phyloP scores from a whole-genome alignment of 371 early-diverging fungal species.

The Umbelopsis sp. region DNA sequence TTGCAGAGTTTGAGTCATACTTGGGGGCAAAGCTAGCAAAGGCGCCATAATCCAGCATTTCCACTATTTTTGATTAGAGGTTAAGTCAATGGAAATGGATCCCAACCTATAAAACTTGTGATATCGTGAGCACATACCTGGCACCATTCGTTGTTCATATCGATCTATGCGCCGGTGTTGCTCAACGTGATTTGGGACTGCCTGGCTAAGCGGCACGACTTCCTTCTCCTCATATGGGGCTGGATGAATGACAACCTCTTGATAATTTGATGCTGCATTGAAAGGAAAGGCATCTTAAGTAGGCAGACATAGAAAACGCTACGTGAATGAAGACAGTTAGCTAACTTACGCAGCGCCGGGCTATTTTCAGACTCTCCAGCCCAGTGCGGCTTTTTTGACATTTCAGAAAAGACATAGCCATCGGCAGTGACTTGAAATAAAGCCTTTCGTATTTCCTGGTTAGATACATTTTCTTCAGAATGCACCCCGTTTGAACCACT shows the following conservation, averaged over 20 bases:
- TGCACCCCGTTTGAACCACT: background rate
- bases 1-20: slow-evolving; percentile 49
- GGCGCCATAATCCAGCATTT: slow-evolving; percentile 56
- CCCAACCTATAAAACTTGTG: background rate
- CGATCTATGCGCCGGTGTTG: background rate
- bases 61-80: slow-evolving; percentile 28
- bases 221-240: slow-evolving; percentile 24
- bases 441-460: slow-evolving; percentile 21
- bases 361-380: background rate
- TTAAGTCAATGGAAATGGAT: background rate
- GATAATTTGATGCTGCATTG: slow-evolving; percentile 32
- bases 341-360: slow-evolving; percentile 31
- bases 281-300: background rate
- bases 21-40: slow-evolving; percentile 56
- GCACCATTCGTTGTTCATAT: slow-evolving; percentile 15
- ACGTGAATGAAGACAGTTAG: too few species aligned
- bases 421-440: slow-evolving; percentile 48
- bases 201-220: slow-evolving; percentile 33
- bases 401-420: slow-evolving; percentile 48
- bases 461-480: background rate
- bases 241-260: slow-evolving; percentile 44
- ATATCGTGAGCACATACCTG: background rate
- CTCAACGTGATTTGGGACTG: slow-evolving; percentile 26
- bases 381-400: slow-evolving; percentile 13
- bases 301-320: background rate